Percentiles rank a stretch among this genome's conserved stretches.
Conservation (phyloP, 495 filamentous ascomycete species). For the Penicillium dipodomyicola region DNA sequence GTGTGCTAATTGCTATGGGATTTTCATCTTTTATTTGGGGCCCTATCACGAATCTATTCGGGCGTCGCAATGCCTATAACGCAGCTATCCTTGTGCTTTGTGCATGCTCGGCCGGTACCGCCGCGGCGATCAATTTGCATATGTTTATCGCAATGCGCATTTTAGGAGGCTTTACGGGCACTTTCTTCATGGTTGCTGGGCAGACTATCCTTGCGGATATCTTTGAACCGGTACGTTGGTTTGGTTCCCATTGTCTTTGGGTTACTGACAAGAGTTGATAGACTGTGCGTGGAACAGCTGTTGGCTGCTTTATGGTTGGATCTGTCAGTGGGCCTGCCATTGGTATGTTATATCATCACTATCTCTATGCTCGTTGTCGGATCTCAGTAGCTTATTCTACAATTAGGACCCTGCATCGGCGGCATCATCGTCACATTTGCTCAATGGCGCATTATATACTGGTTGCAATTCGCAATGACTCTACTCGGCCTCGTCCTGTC, state of each 20-base stretch:
- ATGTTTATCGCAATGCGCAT: conserved; percentile 45
- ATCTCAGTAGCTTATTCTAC: not conserved
- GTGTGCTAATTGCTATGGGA: conserved; percentile 57
- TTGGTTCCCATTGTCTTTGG: not conserved
- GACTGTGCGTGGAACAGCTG: conserved; percentile 54
- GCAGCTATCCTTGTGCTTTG: conserved; percentile 39
- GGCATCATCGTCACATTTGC: conserved; percentile 57
- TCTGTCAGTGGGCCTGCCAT: conserved; percentile 56
- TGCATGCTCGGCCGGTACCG: conserved; percentile 36
- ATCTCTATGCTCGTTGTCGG: not conserved
- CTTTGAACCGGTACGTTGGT: conserved; percentile 41
- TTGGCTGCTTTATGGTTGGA: conserved; percentile 54
- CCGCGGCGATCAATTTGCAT: conserved; percentile 31
- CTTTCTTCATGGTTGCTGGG: conserved; percentile 48
- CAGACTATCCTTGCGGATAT: conserved; percentile 49
- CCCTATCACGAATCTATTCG: conserved; percentile 42
- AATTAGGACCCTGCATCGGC: conserved; percentile 44
- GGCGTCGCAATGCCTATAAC: conserved; percentile 37
- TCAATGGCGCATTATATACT: conserved; percentile 57
- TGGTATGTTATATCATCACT: conserved; percentile 35
- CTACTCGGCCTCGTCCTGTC: conserved; percentile 40
- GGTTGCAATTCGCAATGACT: conserved; percentile 54
- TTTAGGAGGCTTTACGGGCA: conserved; percentile 43
- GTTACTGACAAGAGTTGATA: conserved; percentile 19
- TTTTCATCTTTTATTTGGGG: conserved; percentile 54